Base-by-base conservation (phyloP, 495 filamentous ascomycete species). In the Neurospora sp. region DNA sequence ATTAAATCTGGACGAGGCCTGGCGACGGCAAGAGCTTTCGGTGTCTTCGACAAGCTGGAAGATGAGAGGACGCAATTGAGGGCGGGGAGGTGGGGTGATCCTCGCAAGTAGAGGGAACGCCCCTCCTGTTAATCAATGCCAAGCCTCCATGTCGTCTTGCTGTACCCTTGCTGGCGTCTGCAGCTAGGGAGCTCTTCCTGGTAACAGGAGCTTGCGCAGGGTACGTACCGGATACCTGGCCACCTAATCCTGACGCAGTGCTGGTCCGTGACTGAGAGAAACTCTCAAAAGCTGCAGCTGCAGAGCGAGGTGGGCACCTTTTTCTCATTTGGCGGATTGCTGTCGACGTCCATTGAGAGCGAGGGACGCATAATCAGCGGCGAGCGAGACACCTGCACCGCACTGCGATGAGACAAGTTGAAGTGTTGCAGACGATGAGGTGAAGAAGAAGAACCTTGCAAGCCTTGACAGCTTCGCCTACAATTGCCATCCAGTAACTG, bases 21-120 rank as follows among this genome's bases (percentile, higher is more conserved):
- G 69, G 69, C 73, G 69, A 72, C 69, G 44, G 23, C 40, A 72
- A 76, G 77, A 80, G 73, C 76, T 80, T 76, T 77, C 73, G 46
- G 69, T 62, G 39, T 31, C 31, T 66, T 39, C 40, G 70, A 35
- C 71, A 41, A 74, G 71, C 41, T 75, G 70, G 76, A 46, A 72
- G 72, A 59, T n/a, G 42, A 71, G 69, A 74, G 78, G 79, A 79
- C 78, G 79, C 72, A 66, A 72, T 69, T 71, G 74, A 42, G 78
- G 78, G 79, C 78, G 77, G 79, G 78, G 74, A 42, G 78, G 79
- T 79, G 77, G 79, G 78, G 79, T 81, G 79, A 79, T 76, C 72
- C 69, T 40, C 23, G 48, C 23, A 69, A 69, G 76, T 77, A 72
- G 70, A 73, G 41, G 72, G 73, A 44, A 77, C 76, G 9, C 31